Evolutionary conservation across 257 asterid species (phyloP).

Genomic region (Nicotiana noctiflora): DNA sequence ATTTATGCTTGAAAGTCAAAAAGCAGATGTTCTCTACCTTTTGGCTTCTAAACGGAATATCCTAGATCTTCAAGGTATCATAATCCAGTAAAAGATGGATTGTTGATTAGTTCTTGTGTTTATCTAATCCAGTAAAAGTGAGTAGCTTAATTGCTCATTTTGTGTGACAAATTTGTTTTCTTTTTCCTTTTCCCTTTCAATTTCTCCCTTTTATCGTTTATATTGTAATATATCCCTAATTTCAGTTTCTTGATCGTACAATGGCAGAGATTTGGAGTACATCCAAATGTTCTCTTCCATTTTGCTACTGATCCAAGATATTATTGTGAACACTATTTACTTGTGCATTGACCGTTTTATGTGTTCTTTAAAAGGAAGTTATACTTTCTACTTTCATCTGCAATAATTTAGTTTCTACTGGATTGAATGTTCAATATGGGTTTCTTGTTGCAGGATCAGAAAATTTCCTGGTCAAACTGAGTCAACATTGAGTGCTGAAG

Average conservation of each 20-base stretch:
- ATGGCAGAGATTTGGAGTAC: neutral
- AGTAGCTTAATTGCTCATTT: neutral
- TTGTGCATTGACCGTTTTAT: neutral
- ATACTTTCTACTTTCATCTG: neutral
- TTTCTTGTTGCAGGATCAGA: slow-evolving; percentile 60
- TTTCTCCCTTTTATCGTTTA: neutral
- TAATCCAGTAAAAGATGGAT: neutral
- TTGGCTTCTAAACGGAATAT: neutral
- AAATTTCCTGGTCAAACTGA: slow-evolving; percentile 99
- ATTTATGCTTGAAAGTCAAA: neutral
- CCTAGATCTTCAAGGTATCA: slow-evolving; percentile 1
- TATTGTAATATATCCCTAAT: neutral
- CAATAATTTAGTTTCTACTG: neutral
- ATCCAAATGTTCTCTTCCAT: neutral
- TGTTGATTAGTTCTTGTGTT: neutral
- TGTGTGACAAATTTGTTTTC: neutral
- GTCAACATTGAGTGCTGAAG: slow-evolving; percentile 96
- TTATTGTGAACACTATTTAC: neutral
- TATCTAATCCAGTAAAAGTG: neutral
- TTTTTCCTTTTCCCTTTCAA: too few relatives aligned
- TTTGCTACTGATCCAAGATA: neutral
- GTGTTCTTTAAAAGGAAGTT: neutral
- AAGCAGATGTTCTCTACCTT: neutral
- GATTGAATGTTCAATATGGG: neutral
- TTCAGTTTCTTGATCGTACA: neutral